Evolutionary conservation across 2,329 filamentous ascomycete species (phyloP), one percentile per base, ranked within the genome.

Genomic region (Daldinia sp.): DNA sequence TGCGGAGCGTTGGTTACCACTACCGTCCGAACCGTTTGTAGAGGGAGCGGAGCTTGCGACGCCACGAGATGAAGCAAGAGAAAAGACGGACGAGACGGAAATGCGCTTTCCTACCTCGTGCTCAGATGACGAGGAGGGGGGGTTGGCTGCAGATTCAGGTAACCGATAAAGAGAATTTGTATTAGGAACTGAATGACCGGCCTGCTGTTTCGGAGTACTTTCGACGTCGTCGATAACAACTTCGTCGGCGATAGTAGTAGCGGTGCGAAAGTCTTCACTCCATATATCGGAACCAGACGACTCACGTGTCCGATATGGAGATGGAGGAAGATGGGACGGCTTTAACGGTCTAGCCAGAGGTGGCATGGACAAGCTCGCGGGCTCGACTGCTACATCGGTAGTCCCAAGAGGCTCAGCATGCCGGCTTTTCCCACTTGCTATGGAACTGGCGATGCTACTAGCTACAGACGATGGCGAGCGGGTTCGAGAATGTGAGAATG

Each of bases 11-110:
- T 78, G 75, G 6, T 17, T 35, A 25, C 47, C 66, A 56, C 75
- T 70, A 41, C 77, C 75, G 41, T 89, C 85, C 55, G 85, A 85
- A 17, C 83, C 82, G 73, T 81, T 81, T 17, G 78, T 78, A 52
- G 85, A 87, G 15, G 79, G 79, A 29, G 83, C 80, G 15, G 84
- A 83, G 65, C 83, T 84, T 58, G 79, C 75, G 25, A 81, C 79
- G 29, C 81, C 83, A 45, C 84, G 84, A 54, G 82, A 85, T 4
- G 89, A 90, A 43, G 86, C 85, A 21, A 90, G 78, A 29, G 90
- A 92, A 72, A 90, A 90, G 51, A 92, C 79, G 0, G 91, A 94
- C 6, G 89, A 91, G 62, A 90, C 84, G 21, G 90, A 93, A 73
- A 90, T 81, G 51, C 91, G 87, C 71, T 91, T 90, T 43, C 81